Conservation (phyloP, 1,139 yeast species). For the Suzukiozyma palmioleophila region DNA sequence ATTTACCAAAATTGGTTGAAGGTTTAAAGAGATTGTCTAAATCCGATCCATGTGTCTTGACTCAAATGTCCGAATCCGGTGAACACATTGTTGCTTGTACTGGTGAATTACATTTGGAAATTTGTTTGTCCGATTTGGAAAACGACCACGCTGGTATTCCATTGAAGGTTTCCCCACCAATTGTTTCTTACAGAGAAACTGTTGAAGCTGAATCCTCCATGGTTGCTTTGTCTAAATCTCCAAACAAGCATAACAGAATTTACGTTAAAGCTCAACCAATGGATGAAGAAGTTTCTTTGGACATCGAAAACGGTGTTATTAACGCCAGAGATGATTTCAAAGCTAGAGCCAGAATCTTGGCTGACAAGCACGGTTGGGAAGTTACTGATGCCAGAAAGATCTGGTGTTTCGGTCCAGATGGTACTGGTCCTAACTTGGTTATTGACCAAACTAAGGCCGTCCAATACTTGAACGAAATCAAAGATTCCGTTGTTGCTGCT, state of each 20-base stretch:
- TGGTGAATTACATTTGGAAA: slow-evolving; percentile 99
- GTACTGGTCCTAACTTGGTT: slow-evolving; percentile 97
- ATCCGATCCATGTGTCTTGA: slow-evolving; percentile 98
- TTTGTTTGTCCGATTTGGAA: slow-evolving; percentile 93
- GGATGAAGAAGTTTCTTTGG: slow-evolving; percentile 86
- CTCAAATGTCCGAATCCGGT: slow-evolving; percentile 89
- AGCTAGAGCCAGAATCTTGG: slow-evolving; percentile 98
- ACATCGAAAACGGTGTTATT: slow-evolving; percentile 90
- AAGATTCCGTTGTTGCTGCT: slow-evolving; percentile 99
- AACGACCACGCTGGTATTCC: slow-evolving; percentile 99
- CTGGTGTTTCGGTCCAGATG: slow-evolving; percentile 99
- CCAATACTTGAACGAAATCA: slow-evolving; percentile 97
- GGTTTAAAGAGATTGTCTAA: slow-evolving; percentile 99
- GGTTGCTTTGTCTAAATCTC: slow-evolving; percentile 97
- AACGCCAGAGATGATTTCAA: slow-evolving; percentile 98
- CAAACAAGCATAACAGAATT: slow-evolving; percentile 99
- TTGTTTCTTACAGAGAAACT: slow-evolving; percentile 98
- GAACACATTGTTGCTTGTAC: slow-evolving; percentile 99
- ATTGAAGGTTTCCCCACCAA: slow-evolving; percentile 95
- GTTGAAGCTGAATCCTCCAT: slow-evolving; percentile 91
- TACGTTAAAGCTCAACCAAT: slow-evolving; percentile 97
- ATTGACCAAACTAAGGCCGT: slow-evolving; percentile 99
- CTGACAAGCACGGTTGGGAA: slow-evolving; percentile 99
- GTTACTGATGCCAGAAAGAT: slow-evolving; percentile 99
- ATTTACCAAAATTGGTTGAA: slow-evolving; percentile 98